These are phyloP conservation scores for Hypsizygus ulmarius DNA, from an alignment of 1,284 basidiomycete genomes.

Conservation along the genomic window DNA sequence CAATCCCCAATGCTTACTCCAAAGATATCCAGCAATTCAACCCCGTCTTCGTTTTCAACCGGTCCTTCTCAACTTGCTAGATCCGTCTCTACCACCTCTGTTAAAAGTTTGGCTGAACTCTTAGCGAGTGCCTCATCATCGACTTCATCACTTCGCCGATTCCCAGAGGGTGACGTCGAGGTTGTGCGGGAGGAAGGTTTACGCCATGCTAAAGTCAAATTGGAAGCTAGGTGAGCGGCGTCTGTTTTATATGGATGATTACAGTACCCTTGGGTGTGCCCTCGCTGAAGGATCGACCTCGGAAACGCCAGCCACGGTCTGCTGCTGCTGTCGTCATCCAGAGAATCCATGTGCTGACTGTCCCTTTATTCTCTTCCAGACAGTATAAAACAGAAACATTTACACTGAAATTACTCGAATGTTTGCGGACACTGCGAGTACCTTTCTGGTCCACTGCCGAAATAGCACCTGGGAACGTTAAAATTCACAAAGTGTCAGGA, in stretches of 20 bases:
- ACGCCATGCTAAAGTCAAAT: slow-evolving; percentile 53
- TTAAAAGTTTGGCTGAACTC: slow-evolving; percentile 33
- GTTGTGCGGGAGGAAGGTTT: slow-evolving; percentile 60
- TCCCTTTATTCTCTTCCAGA: slow-evolving; percentile 37
- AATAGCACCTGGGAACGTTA: slow-evolving; percentile 51
- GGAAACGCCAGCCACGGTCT: slow-evolving; percentile 30
- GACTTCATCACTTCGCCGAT: slow-evolving; percentile 39
- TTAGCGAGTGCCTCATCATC: slow-evolving; percentile 37
- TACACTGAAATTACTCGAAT: slow-evolving; percentile 53
- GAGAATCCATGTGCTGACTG: slow-evolving; percentile 20
- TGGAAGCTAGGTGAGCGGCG: slow-evolving; percentile 72
- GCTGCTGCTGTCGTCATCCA: slow-evolving; percentile 25
- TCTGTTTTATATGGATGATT: slow-evolving; percentile 19
- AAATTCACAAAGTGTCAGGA: slow-evolving; percentile 82
- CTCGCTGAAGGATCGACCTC: slow-evolving; percentile 23
- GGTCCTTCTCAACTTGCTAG: slow-evolving; percentile 20
- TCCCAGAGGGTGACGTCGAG: slow-evolving; percentile 41
- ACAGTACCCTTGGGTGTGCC: slow-evolving; percentile 21
- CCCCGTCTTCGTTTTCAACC: slow-evolving; percentile 19
- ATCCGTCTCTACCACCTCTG: slow-evolving; percentile 31
- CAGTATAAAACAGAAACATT: slow-evolving; percentile 65
- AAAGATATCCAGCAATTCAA: slow-evolving; percentile 15
- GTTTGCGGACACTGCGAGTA: slow-evolving; percentile 52
- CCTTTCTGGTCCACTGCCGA: slow-evolving; percentile 53
- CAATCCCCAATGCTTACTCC: slow-evolving; percentile 23